Evolutionary conservation across 768 basidiomycete genomes (phyloP), one percentile per base, ranked within the genome.

Genomic region (Omphalotus guepiniiformis): DNA sequence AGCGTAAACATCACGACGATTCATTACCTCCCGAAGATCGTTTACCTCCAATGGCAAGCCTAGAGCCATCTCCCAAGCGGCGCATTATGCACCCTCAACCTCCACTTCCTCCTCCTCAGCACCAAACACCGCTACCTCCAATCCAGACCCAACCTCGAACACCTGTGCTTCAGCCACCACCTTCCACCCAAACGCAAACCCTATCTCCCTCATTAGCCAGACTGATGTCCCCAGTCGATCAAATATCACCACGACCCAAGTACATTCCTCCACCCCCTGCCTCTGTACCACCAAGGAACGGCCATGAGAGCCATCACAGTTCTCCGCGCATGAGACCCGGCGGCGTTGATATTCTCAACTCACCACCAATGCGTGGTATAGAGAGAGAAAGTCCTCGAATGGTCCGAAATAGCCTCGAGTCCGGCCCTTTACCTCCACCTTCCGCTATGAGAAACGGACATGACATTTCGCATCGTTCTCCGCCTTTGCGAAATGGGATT

Each of bases 171-270:
- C 61, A 61, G 9, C 66, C 66, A 5, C 58, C 63, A 40, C 62
- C 67, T 47, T 66, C 61, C 43, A 66, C 64, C 7, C 75, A 77
- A 50, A 78, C 70, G 11, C 75, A 77, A 50, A 78, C 70, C 9
- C 67, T 83, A 23, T 82, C 80, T 2, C 82, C 82, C 6, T 83
- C 81, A 15, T 58, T 83, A 32, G 81, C 80, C 15, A 76, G 80
- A 71, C 76, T 83, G 55, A 72, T 82, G 36, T 80, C 81, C n/a
- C 81, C 81, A 19, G 42, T 46, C 44, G 45, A 47, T 50, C 56
- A 25, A 36, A 26, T 39, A 8, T 48, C 47, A 29, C 47, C 47
- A 30, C 38, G 47, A 16, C 21, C 47, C 5, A 25, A 35, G 9
- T 48, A 40, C 28, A 18, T 21, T 15, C 22, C 26, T 25, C 11